Conservation (phyloP, 768 basidiomycete genomes). For the Tylopilus sp. region DNA sequence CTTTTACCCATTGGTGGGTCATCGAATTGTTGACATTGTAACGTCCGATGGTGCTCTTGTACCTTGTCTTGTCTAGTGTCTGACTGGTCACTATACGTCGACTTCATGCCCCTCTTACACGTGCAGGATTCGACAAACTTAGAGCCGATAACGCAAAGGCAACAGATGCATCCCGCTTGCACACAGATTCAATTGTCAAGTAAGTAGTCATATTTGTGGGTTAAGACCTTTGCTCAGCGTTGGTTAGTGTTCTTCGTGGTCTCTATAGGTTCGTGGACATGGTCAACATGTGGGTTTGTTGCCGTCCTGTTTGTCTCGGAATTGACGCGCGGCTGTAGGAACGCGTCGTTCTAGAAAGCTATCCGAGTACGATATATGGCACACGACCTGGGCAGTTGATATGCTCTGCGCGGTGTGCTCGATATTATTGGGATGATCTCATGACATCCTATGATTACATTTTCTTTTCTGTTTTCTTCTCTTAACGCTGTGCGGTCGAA, state of each 20-base stretch:
- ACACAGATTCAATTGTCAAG: conserved; percentile 72
- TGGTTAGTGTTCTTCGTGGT: conserved; percentile 40
- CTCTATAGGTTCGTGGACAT: conserved; percentile 54
- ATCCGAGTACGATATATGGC: conserved; percentile 10
- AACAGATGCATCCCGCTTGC: conserved; percentile 59
- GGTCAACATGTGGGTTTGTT: conserved; percentile 59
- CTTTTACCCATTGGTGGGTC: conserved; percentile 55
- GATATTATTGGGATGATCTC: background rate
- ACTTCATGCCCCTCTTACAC: conserved; percentile 62
- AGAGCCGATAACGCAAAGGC: conserved; percentile 43
- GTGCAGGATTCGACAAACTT: conserved; percentile 53
- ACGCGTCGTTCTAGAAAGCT: conserved; percentile 32
- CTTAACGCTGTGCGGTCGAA: background rate
- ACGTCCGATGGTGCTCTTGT: conserved; percentile 1
- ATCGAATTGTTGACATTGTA: background rate
- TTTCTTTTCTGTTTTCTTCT: background rate
- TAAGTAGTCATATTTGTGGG: conserved; percentile 28
- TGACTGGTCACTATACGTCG: conserved; percentile 54
- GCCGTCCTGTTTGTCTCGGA: background rate
- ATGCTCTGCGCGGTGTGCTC: background rate
- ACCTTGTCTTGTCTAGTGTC: conserved; percentile 20
- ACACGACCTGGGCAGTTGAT: background rate
- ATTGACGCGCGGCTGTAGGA: conserved; percentile 16
- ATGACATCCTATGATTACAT: background rate
- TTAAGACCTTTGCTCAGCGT: background rate